Conservation (phyloP, 2,329 filamentous ascomycete genomes). For the Emmonsia crescens region DNA sequence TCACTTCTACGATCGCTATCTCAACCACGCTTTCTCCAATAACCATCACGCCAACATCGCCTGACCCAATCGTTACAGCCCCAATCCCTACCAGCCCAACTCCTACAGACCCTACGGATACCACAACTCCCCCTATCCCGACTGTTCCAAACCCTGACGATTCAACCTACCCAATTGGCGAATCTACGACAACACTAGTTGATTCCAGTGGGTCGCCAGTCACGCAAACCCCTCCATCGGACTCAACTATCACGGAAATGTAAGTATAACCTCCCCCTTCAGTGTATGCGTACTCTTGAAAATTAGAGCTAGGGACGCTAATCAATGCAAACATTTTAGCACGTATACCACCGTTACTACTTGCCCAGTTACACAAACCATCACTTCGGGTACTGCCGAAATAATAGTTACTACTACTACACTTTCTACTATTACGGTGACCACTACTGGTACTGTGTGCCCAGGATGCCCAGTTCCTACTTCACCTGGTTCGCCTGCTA, state of each 20-base stretch:
- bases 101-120: constrained; percentile 3
- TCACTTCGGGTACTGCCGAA: constrained; percentile 38
- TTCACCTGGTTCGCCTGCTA: constrained; percentile 14
- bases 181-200: constrained; percentile 11
- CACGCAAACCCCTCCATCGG: constrained; percentile 6
- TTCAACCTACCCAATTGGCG: constrained; percentile 11
- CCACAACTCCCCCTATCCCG: not conserved
- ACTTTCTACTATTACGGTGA: constrained; percentile 39
- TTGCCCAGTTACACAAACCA: constrained; percentile 22
- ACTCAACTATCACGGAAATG: constrained; percentile 10
- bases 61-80: not conserved
- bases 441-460: constrained; percentile 20
- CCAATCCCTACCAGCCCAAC: not conserved
- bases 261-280: not conserved
- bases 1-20: constrained; percentile 46
- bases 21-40: constrained; percentile 51
- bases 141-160: constrained; percentile 9
- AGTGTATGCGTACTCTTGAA: not conserved
- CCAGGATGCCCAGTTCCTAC: constrained; percentile 6
- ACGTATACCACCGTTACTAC: constrained; percentile 19
- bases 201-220: constrained; percentile 8
- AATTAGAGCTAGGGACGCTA: not conserved
- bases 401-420: constrained; percentile 47
- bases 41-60: constrained; percentile 15
- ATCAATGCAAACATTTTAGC: not conserved